Base-by-base conservation (phyloP, 116 monocot genomes). In the Zostera marina region DNA sequence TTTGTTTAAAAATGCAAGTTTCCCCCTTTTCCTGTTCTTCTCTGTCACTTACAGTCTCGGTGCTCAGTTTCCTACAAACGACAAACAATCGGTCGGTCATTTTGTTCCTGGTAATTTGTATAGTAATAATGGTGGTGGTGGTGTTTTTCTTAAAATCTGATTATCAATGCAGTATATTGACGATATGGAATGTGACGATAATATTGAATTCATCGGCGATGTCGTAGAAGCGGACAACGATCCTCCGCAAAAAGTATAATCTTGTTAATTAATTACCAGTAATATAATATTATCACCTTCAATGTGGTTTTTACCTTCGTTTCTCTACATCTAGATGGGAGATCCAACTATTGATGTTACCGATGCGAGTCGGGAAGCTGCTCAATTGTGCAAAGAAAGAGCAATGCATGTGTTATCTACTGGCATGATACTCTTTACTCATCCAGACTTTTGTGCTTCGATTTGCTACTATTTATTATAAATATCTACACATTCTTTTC, bases 131-230 rank as follows among this genome's bases (percentile, higher is more conserved):
- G n/a, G n/a, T n/a, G n/a, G n/a, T n/a, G n/a, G n/a, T n/a, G n/a
- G n/a, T n/a, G n/a, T n/a, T n/a, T n/a, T n/a, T n/a, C n/a, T n/a
- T n/a, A n/a, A n/a, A n/a, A n/a, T n/a, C n/a, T n/a, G n/a, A n/a
- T n/a, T n/a, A n/a, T n/a, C n/a, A n/a, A n/a, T 58, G 58, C 17
- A 13, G 9, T 7, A 16, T 58, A 42, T 14, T 14, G 14, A 46
- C 40, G 41, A 58, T 8, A 19, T 15, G 22, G 62, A 63, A 53
- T 21, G 47, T 52, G 61, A 22, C 39, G 66, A 66, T 41, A 21
- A 94, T 68, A 44, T 94, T 59, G 93, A 94, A 43, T 73, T 94
- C 56, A 84, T 82, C 11, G 88, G 82, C 23, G 81, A 79, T 32
- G 58, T 73, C 22, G 72, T 88, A 2, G 82, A 85, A 63, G 85